phyloP scores from a whole-genome alignment of 1,284 basidiomycete species.

The Puccinia polysora region DNA sequence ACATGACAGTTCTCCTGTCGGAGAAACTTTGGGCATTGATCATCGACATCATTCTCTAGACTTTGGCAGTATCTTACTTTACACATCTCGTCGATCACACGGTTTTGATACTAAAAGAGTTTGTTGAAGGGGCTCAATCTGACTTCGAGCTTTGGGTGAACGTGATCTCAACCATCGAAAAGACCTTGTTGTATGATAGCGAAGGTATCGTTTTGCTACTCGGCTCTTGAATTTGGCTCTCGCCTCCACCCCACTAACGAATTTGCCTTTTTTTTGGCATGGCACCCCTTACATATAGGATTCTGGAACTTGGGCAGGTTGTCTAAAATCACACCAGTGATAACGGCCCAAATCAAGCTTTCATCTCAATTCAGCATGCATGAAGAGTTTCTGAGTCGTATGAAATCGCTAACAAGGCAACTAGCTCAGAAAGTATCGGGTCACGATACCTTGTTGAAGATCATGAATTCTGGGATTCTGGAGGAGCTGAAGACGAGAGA shows the following conservation, averaged over 20 bases:
- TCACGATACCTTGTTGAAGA: conserved; percentile 76
- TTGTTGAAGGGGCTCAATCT: conserved; percentile 18
- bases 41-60: too few species aligned
- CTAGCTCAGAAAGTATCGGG: conserved; percentile 72
- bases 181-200: conserved; percentile 26
- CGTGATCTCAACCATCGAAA: conserved; percentile 21
- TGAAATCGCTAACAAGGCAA: conserved; percentile 61
- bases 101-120: conserved; percentile 47
- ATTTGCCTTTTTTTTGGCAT: neutral
- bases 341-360: conserved; percentile 48
- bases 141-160: conserved; percentile 35
- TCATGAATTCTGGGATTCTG: conserved; percentile 50
- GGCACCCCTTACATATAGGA: conserved; percentile 1
- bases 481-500: conserved; percentile 54
- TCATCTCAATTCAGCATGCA: conserved; percentile 45
- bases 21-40: neutral
- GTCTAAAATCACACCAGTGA: conserved; percentile 46
- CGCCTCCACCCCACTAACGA: neutral
- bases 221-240: too few species aligned
- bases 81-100: conserved; percentile 50
- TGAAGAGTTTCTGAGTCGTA: conserved; percentile 59
- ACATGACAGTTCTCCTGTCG: neutral
- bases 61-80: conserved; percentile 48
- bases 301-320: conserved; percentile 52
- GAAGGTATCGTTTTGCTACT: conserved; percentile 23